Base-by-base conservation (phyloP, 257 asterid species). In the Oldenlandia corymbosa region DNA sequence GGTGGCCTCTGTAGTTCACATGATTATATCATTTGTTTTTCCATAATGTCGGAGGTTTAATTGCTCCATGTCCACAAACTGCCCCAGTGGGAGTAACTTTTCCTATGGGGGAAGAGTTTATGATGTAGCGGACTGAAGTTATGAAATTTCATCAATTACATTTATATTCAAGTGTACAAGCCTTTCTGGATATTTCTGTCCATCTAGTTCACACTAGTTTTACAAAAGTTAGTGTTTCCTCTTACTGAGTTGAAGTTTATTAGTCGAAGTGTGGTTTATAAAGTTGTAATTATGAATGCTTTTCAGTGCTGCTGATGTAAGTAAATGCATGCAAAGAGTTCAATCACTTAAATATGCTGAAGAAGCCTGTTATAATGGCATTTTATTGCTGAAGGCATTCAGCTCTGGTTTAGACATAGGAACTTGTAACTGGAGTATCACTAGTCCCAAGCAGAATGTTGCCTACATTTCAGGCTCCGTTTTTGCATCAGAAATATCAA, bases 341-440 rank as follows among this genome's bases (percentile, higher is more conserved):
- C 83, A 79, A 47, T 61, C 86, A 61, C 91, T 92, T 20, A 92
- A 84, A 66, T 89, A 79, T 71, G 93, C 81, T 24, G 96, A 92
- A 82, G 96, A 89, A 89, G 83, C 70, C 69, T 87, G 87, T 84
- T 87, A 82, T 71, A 85, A 85, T 78, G 99, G 99, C 76, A 72
- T 79, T 50, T 72, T 92, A 80, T 71, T 76, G 36, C 53, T 89
- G 70, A 81, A 82, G 74, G 83, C 96, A 23, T 76, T 81, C 67
- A 84, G 95, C 75, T 92, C 99, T 63, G 97, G 97, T 67, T 79
- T 89, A 70, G 97, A 92, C 61, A 82, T 92, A 62, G 99, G 99
- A 69, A 78, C 97, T 24, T 89, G 91, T 73, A 92, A 87, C 68
- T 89, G 99, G 97, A 79, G 77, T 52, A 85, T 92, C 70, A 65